Evolutionary conservation across 345 rosid species (phyloP), one percentile per base, ranked within the genome.

Genomic region (Eucalyptus decipiens): DNA sequence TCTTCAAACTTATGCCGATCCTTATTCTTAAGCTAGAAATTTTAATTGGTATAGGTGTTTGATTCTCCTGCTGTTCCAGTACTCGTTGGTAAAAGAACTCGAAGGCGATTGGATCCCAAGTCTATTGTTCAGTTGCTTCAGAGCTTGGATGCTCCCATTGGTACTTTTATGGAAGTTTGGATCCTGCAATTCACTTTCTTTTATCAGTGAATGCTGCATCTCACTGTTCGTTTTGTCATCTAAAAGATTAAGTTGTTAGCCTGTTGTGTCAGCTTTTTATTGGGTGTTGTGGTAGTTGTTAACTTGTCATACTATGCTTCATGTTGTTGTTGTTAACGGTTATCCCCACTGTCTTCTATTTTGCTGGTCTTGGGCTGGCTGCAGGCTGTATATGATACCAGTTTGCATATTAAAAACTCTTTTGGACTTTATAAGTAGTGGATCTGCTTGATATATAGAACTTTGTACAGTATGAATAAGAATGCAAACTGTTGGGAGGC

Each of bases 91-190:
- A 95, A 94, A 89, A 91, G 95, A 90, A 90, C 93, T 88, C 93
- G 98, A 81, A 97, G 94, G 91, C 98, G 98, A 87, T 92, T 96
- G 90, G 99, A 97, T 93, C 94, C 95, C 18, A 95, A 93, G 93
- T 94, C 97, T 65, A 97, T 97, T 24, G 95, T 96, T 80, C 93
- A 93, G 88, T 89, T 96, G 95, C 93, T 96, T 92, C 95, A 87
- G 34, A 92, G 92, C 89, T 91, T 97, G 83, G 94, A 97, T 89
- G 93, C 94, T 90, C 98, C 98, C 37, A 15, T 90, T 60, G 99
- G 98, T 97, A 45, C 34, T 34, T 89, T 13, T 85, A n/a, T 48
- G 34, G 11, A 45, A 11, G 76, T 40, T 58, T 58, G 69, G 16
- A 76, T 48, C 40, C 4, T 17, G 80, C 43, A 8, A 58, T 85